Evolutionary conservation across 2,329 filamentous ascomycete genomes (phyloP).

Genomic region (Amphichorda felina): DNA sequence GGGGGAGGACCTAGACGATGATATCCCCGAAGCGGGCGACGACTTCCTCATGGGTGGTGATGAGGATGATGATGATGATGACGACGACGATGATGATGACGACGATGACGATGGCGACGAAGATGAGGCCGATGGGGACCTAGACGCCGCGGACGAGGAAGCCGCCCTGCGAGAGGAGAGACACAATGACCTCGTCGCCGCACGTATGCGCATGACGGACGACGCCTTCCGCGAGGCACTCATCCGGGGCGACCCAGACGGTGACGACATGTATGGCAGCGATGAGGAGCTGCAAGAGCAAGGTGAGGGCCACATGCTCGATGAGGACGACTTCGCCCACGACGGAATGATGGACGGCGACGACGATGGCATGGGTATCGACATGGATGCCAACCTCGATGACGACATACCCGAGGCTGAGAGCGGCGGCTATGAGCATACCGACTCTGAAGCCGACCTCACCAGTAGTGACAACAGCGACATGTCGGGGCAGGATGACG

Average conservation of each 20-base stretch:
- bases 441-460: conserved; percentile 58
- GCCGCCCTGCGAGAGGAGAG: conserved; percentile 28
- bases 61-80: conserved; percentile 26
- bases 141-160: conserved; percentile 23
- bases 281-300: conserved; percentile 44
- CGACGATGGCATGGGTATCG: conserved; percentile 12
- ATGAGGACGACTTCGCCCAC: conserved; percentile 46
- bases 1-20: conserved; percentile 26
- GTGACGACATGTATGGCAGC: conserved; percentile 37
- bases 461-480: conserved; percentile 35
- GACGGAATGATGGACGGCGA: conserved; percentile 13
- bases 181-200: conserved; percentile 34
- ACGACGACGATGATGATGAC: conserved; percentile 29
- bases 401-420: conserved; percentile 58
- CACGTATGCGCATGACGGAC: conserved; percentile 42
- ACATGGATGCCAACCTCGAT: conserved; percentile 58
- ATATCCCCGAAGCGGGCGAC: conserved; percentile 53
- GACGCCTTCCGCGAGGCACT: conserved; percentile 51
- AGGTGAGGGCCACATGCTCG: conserved; percentile 45
- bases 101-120: conserved; percentile 26
- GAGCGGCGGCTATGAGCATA: conserved; percentile 60
- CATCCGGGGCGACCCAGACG: conserved; percentile 35
- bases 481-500: conserved; percentile 16
- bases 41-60: conserved; percentile 35
- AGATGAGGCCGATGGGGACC: conserved; percentile 24